A percentile compares a stretch with the other conserved stretches of the same genome.
phyloP scores from a whole-genome alignment of 352 stramenopile genomes.

The Phytopythium mirpurense region DNA sequence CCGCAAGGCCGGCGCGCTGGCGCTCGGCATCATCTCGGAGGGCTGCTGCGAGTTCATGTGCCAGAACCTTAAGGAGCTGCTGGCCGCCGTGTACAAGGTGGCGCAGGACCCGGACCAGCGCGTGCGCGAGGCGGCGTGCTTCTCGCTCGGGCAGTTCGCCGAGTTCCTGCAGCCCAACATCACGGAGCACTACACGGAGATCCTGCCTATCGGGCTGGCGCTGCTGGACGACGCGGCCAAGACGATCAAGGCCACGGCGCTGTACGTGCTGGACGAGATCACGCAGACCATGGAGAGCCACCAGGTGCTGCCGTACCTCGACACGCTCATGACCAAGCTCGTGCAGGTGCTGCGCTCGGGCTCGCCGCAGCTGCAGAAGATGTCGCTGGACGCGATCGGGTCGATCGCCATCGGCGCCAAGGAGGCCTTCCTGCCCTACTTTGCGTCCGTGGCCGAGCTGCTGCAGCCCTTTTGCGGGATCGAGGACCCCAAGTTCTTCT shows the following conservation, averaged over 20 bases:
- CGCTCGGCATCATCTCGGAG: slow-evolving; percentile 96
- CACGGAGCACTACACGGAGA: slow-evolving; percentile 91
- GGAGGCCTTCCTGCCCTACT: slow-evolving; percentile 96
- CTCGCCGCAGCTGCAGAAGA: slow-evolving; percentile 94
- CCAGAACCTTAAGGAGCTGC: slow-evolving; percentile 91
- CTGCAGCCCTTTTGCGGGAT: slow-evolving; percentile 90
- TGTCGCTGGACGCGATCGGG: slow-evolving; percentile 94
- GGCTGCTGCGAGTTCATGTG: slow-evolving; percentile 94
- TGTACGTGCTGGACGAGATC: slow-evolving; percentile 99
- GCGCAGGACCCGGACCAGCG: slow-evolving; percentile 90
- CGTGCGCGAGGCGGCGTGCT: slow-evolving; percentile 96
- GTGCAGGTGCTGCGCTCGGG: slow-evolving; percentile 90
- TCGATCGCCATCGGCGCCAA: slow-evolving; percentile 96
- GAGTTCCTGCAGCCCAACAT: slow-evolving; percentile 98
- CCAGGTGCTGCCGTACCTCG: slow-evolving; percentile 92
- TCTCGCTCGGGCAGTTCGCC: slow-evolving; percentile 97
- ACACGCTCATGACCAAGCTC: slow-evolving; percentile 95
- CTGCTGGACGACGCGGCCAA: slow-evolving; percentile 93
- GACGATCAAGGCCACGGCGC: slow-evolving; percentile 93
- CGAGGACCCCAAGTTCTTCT: slow-evolving; percentile 91
- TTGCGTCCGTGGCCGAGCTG: slow-evolving; percentile 83
- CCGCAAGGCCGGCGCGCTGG: slow-evolving; percentile 95
- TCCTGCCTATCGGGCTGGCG: slow-evolving; percentile 94
- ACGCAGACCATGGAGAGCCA: slow-evolving; percentile 96
- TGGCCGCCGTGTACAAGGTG: slow-evolving; percentile 90